Evolutionary conservation across 208 protist species (phyloP), one percentile per base, ranked within the genome.

Genomic region (Acanthamoeba rhysodes): DNA sequence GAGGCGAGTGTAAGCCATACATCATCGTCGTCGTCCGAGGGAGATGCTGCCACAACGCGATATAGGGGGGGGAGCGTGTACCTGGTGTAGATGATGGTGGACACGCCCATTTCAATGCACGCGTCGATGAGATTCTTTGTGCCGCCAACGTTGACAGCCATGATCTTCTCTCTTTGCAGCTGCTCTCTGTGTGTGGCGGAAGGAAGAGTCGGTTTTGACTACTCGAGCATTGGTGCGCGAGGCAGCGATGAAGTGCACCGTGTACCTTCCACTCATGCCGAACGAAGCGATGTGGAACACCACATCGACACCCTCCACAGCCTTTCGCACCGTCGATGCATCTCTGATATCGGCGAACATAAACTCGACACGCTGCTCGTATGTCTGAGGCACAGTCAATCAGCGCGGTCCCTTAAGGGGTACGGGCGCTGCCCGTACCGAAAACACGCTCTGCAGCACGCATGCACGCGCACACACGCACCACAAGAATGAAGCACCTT

Each of bases 221-320:
- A 64, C 57, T 76, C 62, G 22, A 20, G 12, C 22, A 29, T 66
- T 18, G 8, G 16, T 27, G 62, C 14, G 62, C 22, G 24, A 20
- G 41, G 74, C 29, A 59, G 53, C 16, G 53, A 59, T 14, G 53
- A 59, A 12, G 53, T 48, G 45, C 45, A 7, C 45, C 2, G 45
- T 1, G 29, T 62, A 91, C 85, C 62, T 64, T 24, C 95, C 95
- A n/a, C 90, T 95, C 95, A 96, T 96, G 9, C 95, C 95, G 72
- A 72, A 96, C 12, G 95, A 96, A 8, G 94, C 95, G 34, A 96
- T 76, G 87, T 96, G 95, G 32, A 96, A 96, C 29, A 96, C 95
- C 8, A 84, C 87, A 95, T 95, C 90, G 57, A 95, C 78, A 2
- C 92, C 92, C 20, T 72, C 34, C 0, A 95, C 59, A 24, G 92